Conservation (phyloP, 2,329 filamentous ascomycete species). For the Pseudopyricularia javanii region DNA sequence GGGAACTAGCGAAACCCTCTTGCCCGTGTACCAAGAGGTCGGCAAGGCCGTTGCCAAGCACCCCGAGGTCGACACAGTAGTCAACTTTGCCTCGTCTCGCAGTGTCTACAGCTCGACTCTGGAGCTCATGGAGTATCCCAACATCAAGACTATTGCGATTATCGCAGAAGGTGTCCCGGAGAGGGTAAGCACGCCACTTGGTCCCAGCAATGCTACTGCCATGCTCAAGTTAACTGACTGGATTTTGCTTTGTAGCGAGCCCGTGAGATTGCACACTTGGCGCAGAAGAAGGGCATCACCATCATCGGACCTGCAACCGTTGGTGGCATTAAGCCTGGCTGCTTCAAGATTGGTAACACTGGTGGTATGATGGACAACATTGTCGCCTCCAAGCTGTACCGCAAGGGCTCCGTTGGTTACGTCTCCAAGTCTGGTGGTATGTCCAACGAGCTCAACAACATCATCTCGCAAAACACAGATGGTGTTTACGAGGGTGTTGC, state of each 20-base stretch:
- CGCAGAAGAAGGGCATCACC: constrained; percentile 96
- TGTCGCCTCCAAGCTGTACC: constrained; percentile 98
- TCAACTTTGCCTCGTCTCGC: constrained; percentile 98
- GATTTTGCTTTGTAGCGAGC: constrained; percentile 52
- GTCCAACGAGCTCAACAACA: constrained; percentile 99
- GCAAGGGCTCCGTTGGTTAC: constrained; percentile 95
- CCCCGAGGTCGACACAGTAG: constrained; percentile 89
- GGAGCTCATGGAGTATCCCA: constrained; percentile 94
- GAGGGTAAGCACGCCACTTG: constrained; percentile 50
- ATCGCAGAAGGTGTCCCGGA: constrained; percentile 99
- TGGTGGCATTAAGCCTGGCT: constrained; percentile 97
- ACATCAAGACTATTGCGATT: constrained; percentile 98
- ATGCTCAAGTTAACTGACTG: neutral
- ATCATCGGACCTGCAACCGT: constrained; percentile 98
- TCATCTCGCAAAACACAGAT: constrained; percentile 89
- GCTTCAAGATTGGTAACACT: constrained; percentile 99
- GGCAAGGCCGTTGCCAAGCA: constrained; percentile 93
- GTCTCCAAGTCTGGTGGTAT: constrained; percentile 99
- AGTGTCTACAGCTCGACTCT: constrained; percentile 98
- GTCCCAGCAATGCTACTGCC: neutral
- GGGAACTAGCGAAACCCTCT: constrained; percentile 97
- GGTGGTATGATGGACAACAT: constrained; percentile 99
- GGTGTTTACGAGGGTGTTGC: constrained; percentile 98
- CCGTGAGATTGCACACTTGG: constrained; percentile 93
- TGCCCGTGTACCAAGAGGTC: constrained; percentile 94